These are phyloP conservation scores for Inosperma sp. DNA, from an alignment of 768 basidiomycete genomes.

Conservation along the genomic window DNA sequence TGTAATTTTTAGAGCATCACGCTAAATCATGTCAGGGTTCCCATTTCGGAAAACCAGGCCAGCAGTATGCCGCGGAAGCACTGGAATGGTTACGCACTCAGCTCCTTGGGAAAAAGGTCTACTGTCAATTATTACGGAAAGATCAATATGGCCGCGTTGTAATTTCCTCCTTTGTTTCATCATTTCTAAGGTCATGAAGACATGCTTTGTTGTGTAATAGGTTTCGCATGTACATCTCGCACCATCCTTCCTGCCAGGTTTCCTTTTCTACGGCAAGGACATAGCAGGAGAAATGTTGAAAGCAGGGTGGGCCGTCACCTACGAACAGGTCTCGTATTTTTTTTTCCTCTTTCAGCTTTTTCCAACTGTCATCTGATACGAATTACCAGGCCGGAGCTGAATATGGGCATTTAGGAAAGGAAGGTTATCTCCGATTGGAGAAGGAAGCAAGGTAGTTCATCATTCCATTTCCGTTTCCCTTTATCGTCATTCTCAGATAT, in stretches of 20 bases:
- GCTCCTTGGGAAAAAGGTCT: slow-evolving; percentile 55
- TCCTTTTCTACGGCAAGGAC: slow-evolving; percentile 42
- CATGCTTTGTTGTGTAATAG: slow-evolving; percentile 32
- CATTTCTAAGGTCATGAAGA: background rate
- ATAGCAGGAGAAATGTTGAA: slow-evolving; percentile 72
- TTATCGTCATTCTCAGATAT: background rate
- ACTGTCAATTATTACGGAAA: slow-evolving; percentile 65
- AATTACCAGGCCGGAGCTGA: slow-evolving; percentile 56
- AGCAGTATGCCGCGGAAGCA: slow-evolving; percentile 71
- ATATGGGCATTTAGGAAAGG: slow-evolving; percentile 67
- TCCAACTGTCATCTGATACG: background rate
- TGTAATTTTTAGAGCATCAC: background rate
- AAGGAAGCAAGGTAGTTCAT: slow-evolving; percentile 57
- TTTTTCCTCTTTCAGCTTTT: background rate
- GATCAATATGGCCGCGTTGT: slow-evolving; percentile 88
- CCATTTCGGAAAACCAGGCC: slow-evolving; percentile 79
- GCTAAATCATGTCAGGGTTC: slow-evolving; percentile 44
- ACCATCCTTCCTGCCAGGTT: slow-evolving; percentile 51
- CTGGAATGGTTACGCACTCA: slow-evolving; percentile 61
- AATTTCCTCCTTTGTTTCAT: slow-evolving; percentile 23
- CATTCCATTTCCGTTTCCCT: background rate
- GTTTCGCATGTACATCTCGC: slow-evolving; percentile 59
- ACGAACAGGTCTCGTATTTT: slow-evolving; percentile 45
- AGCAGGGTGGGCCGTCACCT: slow-evolving; percentile 71
- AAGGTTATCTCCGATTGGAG: slow-evolving; percentile 58